These are phyloP conservation scores for Suillus luteus DNA, from an alignment of 768 basidiomycete genomes.

Conservation along the genomic window DNA sequence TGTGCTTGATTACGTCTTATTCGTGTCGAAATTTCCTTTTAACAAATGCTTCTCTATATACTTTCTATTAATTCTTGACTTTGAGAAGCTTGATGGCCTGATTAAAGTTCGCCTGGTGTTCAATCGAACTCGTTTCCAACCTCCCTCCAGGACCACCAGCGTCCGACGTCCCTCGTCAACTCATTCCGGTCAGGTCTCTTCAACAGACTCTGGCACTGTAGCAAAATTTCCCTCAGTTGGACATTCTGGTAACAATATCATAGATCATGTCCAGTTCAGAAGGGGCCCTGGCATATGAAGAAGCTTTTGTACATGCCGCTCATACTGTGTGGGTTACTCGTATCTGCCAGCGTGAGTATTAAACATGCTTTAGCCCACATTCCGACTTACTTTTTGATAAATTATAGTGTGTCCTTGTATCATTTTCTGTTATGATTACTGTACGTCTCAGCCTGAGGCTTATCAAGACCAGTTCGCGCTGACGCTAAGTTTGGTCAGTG, in stretches of 20 bases:
- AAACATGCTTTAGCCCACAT: neutral
- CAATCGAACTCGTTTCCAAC: neutral
- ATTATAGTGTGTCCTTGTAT: slow-evolving; percentile 4
- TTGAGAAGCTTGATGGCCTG: slow-evolving; percentile 2
- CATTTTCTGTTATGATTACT: slow-evolving; percentile 7
- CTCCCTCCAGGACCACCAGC: neutral
- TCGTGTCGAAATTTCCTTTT: neutral
- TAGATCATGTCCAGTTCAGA: neutral
- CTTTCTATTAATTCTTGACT: neutral
- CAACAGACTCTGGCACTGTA: neutral
- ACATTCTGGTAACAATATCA: neutral
- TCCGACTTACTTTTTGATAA: neutral
- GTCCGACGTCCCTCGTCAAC: neutral
- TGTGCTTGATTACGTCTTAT: neutral
- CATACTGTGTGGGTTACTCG: neutral
- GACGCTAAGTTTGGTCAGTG: neutral
- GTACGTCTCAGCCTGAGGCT: neutral
- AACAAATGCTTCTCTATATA: neutral
- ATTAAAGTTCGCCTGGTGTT: neutral
- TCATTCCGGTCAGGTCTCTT: neutral
- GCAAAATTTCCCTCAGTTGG: neutral
- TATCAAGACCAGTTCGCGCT: neutral
- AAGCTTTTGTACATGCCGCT: neutral
- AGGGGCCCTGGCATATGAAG: neutral
- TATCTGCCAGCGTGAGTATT: slow-evolving; percentile 5